Base-by-base conservation (phyloP, 805 yeast genomes). In the Sugiyamaella qingdaonensis region DNA sequence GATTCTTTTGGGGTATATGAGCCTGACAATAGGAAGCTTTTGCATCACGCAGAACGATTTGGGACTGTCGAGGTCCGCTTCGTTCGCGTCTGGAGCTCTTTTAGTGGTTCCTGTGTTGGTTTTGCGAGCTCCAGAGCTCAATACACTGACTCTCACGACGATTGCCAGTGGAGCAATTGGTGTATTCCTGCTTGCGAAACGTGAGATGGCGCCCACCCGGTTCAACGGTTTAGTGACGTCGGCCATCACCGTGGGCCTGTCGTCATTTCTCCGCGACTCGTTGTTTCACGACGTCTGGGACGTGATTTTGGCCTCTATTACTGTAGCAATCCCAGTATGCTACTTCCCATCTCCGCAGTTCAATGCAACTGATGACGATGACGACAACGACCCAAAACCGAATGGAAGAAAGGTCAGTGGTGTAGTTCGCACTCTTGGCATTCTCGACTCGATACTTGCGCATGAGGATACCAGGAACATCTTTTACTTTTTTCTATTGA, bases 401-500 rank as follows among this genome's bases (percentile, higher is more conserved):
- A 39, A 39, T 39, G 43, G 43, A 11, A 14, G 43, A 19, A 39
- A 39, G 9, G 43, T 39, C 4, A 39, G 43, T 19, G 43, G 43
- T 13, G 24, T 39, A 21, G 16, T 42, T 14, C 49, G 46, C 39
- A 46, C 46, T 36, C 52, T 61, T 62, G 58, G 64, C 24, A 57
- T 68, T n/a, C 42, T 69, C 16, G 73, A 68, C 59, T 62, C 70
- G 8, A 67, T 74, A 47, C 61, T 74, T 35, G 70, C 73, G n/a
- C 76, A 85, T 53, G 74, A 77, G 47, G 97, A 90, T 58, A 90
- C 97, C 0, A 76, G 86, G 56, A 89, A 96, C 10, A 94, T 94
- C 31, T 91, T 94, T 69, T 85, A 88, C 53, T 94, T 92, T 63
- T 71, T 94, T 46, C 68, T 92, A 58, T 76, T 94, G 55, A 94